Conservation (phyloP, 2,329 filamentous ascomycete species). For the Domatiomyces globalis region DNA sequence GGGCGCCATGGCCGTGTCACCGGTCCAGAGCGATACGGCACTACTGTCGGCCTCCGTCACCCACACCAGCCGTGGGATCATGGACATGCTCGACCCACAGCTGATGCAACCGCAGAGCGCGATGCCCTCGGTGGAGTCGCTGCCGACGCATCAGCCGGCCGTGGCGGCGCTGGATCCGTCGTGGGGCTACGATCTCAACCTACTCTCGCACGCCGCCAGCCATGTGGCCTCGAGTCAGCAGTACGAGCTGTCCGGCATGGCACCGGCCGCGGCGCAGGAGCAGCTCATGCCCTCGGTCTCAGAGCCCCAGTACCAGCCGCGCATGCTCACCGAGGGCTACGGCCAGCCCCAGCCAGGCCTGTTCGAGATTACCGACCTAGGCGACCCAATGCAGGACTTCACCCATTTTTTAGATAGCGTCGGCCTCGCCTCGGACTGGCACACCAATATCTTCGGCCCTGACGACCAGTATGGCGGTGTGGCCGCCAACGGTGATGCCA, state of each 20-base stretch:
- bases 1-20: constrained; percentile 16
- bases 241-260: constrained; percentile 14
- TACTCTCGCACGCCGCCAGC: constrained; percentile 35
- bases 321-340: constrained; percentile 17
- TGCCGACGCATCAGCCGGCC: constrained; percentile 18
- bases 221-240: constrained; percentile 36
- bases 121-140: constrained; percentile 24
- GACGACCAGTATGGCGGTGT: background rate
- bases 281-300: constrained; percentile 14
- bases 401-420: constrained; percentile 36
- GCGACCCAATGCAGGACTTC: constrained; percentile 36
- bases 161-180: constrained; percentile 35
- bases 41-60: constrained; percentile 24
- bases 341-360: constrained; percentile 20
- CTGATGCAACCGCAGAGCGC: constrained; percentile 26
- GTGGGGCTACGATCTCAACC: constrained; percentile 37
- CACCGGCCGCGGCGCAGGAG: constrained; percentile 14
- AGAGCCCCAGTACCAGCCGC: constrained; percentile 16
- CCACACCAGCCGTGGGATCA: constrained; percentile 29
- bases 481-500: constrained; percentile 12
- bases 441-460: constrained; percentile 30
- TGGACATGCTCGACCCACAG: constrained; percentile 32
- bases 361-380: constrained; percentile 32
- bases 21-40: constrained; percentile 16
- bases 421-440: constrained; percentile 36